Percentiles rank a stretch among this genome's conserved stretches.
phyloP scores from a whole-genome alignment of 2,329 filamentous ascomycete genomes.

The Sporothrix protearum region DNA sequence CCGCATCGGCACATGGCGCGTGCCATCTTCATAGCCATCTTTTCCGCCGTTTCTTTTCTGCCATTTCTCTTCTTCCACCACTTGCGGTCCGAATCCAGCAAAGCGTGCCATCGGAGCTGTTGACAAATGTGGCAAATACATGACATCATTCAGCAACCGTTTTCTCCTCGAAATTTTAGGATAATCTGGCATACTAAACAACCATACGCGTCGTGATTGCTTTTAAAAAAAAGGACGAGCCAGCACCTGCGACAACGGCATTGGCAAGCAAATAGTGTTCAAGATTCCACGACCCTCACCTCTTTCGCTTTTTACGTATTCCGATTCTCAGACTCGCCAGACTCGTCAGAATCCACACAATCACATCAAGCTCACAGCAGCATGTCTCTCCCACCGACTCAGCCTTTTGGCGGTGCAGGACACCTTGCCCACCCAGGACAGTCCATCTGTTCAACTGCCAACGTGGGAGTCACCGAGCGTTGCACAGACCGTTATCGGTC shows the following conservation, averaged over 20 bases:
- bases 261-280: neutral
- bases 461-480: neutral
- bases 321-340: neutral
- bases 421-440: neutral
- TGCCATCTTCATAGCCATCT: neutral
- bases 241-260: neutral
- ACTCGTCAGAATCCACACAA: neutral
- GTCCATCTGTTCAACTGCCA: neutral
- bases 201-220: no score
- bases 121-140: neutral
- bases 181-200: no score
- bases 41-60: neutral
- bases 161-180: neutral
- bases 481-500: conserved; percentile 15
- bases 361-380: neutral
- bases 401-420: neutral
- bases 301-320: neutral
- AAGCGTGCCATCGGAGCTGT: neutral
- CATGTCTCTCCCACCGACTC: neutral
- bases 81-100: neutral
- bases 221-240: neutral
- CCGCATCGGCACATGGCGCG: neutral
- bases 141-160: neutral
- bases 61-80: neutral
- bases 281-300: neutral